Evolutionary conservation across 306 rosid genomes (phyloP).

Genomic region (Cucurbita moschata): DNA sequence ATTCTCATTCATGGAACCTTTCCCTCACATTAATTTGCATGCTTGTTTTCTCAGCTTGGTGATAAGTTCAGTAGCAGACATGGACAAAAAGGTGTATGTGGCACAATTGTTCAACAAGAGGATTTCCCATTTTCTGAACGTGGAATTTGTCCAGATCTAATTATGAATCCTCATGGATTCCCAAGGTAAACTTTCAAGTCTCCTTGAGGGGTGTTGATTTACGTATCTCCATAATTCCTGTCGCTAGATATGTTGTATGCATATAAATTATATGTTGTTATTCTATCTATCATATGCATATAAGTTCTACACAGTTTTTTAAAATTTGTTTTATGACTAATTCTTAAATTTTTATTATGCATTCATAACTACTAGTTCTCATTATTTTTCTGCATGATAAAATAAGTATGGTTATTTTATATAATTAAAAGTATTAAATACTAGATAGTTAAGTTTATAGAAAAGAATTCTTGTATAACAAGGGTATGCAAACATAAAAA

Average conservation of each 20-base stretch:
- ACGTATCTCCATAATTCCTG: not conserved
- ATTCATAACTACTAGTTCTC: not conserved
- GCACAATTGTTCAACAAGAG: slow-evolving; percentile 88
- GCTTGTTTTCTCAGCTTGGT: slow-evolving; percentile 42
- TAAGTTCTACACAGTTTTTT: not conserved
- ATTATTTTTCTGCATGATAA: not conserved
- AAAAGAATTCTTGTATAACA: not conserved
- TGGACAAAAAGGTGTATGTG: slow-evolving; percentile 98
- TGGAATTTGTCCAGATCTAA: slow-evolving; percentile 94
- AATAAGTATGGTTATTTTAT: not conserved
- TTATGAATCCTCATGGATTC: slow-evolving; percentile 98
- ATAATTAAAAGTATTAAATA: not conserved
- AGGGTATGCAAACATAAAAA: not conserved
- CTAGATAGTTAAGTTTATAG: not conserved
- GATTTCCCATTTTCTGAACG: slow-evolving; percentile 94
- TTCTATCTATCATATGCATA: not conserved
- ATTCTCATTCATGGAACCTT: not conserved
- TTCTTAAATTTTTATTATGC: not conserved
- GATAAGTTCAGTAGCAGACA: slow-evolving; percentile 99
- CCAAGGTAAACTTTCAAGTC: slow-evolving; percentile 41
- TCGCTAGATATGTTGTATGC: not conserved
- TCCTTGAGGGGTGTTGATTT: not conserved
- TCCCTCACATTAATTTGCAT: slow-evolving; percentile 5
- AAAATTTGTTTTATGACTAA: not conserved
- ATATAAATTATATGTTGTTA: not conserved